Evolutionary conservation across 2,329 filamentous ascomycete genomes (phyloP).

Genomic region (Colletotrichum zoysiae): DNA sequence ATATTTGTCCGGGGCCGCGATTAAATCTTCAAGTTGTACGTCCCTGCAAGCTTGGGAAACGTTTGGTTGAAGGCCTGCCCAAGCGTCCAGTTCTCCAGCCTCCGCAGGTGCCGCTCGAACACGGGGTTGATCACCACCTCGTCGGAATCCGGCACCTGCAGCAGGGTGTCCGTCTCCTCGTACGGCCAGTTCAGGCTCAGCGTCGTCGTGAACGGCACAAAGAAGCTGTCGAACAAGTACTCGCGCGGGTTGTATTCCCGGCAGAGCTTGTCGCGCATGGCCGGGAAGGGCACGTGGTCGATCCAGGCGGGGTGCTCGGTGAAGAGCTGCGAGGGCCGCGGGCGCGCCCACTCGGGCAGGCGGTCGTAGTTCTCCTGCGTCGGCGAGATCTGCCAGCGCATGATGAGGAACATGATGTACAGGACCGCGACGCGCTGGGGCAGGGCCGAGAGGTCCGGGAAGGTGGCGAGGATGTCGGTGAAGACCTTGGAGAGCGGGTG

Average conservation of each 20-base stretch:
- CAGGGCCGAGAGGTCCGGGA: conserved; percentile 81
- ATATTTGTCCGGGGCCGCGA: neutral
- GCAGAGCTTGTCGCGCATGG: conserved; percentile 77
- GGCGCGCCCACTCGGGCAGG: conserved; percentile 79
- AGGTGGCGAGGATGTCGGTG: conserved; percentile 86
- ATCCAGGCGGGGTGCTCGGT: conserved; percentile 83
- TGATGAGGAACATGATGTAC: conserved; percentile 87
- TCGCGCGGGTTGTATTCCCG: conserved; percentile 59
- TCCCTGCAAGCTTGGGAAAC: conserved; percentile 69
- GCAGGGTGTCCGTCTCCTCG: conserved; percentile 76
- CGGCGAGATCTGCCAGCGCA: conserved; percentile 87
- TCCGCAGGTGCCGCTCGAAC: conserved; percentile 83
- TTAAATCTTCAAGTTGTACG: conserved; percentile 54
- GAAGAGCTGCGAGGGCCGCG: conserved; percentile 74
- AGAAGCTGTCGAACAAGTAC: conserved; percentile 83
- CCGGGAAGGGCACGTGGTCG: conserved; percentile 84
- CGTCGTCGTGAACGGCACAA: conserved; percentile 83
- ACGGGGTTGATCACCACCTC: conserved; percentile 87
- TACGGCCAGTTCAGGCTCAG: conserved; percentile 89
- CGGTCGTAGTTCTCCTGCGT: conserved; percentile 83
- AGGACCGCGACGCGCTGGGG: conserved; percentile 86
- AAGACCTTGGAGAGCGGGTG: conserved; percentile 88
- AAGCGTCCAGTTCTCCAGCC: conserved; percentile 85
- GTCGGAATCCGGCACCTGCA: conserved; percentile 68
- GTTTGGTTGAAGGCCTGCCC: conserved; percentile 75